A percentile compares a stretch with the other conserved stretches of the same genome.
Evolutionary conservation across 306 rosid genomes (phyloP).

Genomic region (Sechiopsis laciniata): DNA sequence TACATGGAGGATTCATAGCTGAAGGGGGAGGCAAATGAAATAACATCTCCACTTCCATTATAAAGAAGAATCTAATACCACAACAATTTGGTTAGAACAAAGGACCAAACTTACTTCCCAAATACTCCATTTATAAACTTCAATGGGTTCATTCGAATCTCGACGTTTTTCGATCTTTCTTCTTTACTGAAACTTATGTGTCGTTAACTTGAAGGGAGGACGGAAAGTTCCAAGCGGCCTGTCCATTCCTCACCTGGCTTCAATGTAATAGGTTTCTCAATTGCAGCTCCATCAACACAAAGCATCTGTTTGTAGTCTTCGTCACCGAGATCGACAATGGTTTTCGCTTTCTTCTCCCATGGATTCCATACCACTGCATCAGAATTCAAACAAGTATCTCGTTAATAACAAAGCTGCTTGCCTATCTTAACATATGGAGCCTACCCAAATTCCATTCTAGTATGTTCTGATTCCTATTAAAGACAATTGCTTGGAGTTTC

Average conservation of each 20-base stretch:
- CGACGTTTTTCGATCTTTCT: neutral
- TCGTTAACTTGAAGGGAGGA: slow-evolving; percentile 47
- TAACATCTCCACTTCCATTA: slow-evolving; percentile 9
- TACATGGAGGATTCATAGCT: neutral
- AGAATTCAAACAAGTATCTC: slow-evolving; percentile 12
- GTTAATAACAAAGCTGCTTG: neutral
- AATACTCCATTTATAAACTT: neutral
- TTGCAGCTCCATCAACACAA: slow-evolving; percentile 74
- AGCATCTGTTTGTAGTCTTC: slow-evolving; percentile 86
- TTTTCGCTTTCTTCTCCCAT: slow-evolving; percentile 67
- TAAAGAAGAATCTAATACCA: neutral
- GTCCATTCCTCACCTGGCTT: slow-evolving; percentile 47
- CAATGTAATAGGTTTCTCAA: slow-evolving; percentile 41
- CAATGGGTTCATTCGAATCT: neutral
- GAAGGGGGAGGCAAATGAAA: slow-evolving; percentile 17
- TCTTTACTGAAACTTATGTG: neutral
- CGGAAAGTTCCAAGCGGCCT: slow-evolving; percentile 64
- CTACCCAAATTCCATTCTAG: neutral
- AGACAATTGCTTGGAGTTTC: too few species aligned
- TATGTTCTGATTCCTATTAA: neutral
- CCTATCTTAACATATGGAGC: neutral
- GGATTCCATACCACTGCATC: slow-evolving; percentile 89
- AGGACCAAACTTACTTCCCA: slow-evolving; percentile 10
- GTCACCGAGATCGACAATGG: slow-evolving; percentile 64
- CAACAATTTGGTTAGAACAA: neutral